Conservation (phyloP, 2,329 filamentous ascomycete genomes). For the Phoma herbarum region DNA sequence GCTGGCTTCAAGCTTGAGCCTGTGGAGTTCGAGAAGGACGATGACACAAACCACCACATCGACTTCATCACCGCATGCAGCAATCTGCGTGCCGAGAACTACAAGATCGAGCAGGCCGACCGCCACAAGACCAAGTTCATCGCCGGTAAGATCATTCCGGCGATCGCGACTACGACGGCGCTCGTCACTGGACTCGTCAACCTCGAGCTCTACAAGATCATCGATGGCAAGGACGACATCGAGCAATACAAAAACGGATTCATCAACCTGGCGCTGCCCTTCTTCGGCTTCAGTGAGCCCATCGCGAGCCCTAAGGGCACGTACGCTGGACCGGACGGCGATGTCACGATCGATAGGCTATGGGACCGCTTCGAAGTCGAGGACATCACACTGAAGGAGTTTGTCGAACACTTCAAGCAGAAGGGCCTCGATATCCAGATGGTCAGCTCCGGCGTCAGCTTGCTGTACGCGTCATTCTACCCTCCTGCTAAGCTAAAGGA, state of each 20-base stretch:
- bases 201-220: constrained; percentile 93
- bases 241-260: constrained; percentile 99
- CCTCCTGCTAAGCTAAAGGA: constrained; percentile 84
- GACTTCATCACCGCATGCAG: constrained; percentile 98
- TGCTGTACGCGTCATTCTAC: constrained; percentile 95
- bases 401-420: constrained; percentile 81
- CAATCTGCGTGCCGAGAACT: constrained; percentile 96
- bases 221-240: constrained; percentile 95
- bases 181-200: constrained; percentile 93
- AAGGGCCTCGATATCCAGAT: constrained; percentile 85
- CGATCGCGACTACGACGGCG: constrained; percentile 96
- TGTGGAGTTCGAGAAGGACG: constrained; percentile 98
- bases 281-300: constrained; percentile 98
- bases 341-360: constrained; percentile 89
- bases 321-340: constrained; percentile 79
- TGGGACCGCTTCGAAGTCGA: constrained; percentile 97
- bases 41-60: constrained; percentile 97
- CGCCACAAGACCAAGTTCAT: constrained; percentile 99
- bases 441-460: constrained; percentile 95
- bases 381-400: constrained; percentile 83
- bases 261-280: constrained; percentile 92
- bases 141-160: constrained; percentile 98
- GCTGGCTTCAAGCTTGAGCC: constrained; percentile 88
- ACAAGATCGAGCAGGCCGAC: constrained; percentile 93
- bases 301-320: constrained; percentile 92